A percentile compares a stretch with the other conserved stretches of the same genome.
These are phyloP conservation scores for Solanum hybrid DNA, from an alignment of 305 asterid genomes.

Conservation along the genomic window DNA sequence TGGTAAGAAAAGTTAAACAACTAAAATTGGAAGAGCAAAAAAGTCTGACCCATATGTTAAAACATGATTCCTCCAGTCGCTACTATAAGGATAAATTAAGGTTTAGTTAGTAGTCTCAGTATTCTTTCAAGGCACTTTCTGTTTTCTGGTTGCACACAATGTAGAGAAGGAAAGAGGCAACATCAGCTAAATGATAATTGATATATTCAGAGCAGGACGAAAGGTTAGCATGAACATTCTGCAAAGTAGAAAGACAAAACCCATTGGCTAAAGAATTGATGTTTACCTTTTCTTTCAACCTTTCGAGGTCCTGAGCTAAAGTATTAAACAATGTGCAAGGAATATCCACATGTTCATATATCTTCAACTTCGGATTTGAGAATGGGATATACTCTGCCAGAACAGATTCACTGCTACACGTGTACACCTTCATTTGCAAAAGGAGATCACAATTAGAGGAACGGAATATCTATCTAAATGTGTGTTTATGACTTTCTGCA, in stretches of 20 bases:
- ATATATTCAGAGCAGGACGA: not conserved
- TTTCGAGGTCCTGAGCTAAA: conserved; percentile 19
- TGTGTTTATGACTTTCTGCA: not conserved
- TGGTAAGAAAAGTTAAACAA: conserved; percentile 10
- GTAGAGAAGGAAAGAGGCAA: not conserved
- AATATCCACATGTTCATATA: conserved; percentile 25
- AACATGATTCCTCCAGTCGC: not conserved
- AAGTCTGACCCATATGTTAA: not conserved
- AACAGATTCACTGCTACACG: conserved; percentile 52
- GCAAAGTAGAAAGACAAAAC: not conserved
- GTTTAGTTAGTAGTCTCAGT: not conserved
- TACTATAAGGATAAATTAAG: not conserved
- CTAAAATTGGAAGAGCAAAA: conserved; percentile 10
- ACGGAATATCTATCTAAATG: not conserved
- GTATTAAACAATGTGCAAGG: conserved; percentile 18
- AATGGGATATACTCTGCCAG: conserved; percentile 42
- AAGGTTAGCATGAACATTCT: not conserved
- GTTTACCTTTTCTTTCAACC: conserved; percentile 37
- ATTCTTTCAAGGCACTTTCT: not conserved
- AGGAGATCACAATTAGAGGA: not conserved
- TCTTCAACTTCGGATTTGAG: conserved; percentile 52
- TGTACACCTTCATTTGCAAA: conserved; percentile 57
- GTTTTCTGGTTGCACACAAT: not conserved
- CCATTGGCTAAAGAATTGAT: not conserved
- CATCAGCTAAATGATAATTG: not conserved